A percentile compares a stretch with the other conserved stretches of the same genome.
These are phyloP conservation scores for Chaetoscypha palmicola DNA, from an alignment of 2,329 filamentous ascomycete species.

Conservation along the genomic window DNA sequence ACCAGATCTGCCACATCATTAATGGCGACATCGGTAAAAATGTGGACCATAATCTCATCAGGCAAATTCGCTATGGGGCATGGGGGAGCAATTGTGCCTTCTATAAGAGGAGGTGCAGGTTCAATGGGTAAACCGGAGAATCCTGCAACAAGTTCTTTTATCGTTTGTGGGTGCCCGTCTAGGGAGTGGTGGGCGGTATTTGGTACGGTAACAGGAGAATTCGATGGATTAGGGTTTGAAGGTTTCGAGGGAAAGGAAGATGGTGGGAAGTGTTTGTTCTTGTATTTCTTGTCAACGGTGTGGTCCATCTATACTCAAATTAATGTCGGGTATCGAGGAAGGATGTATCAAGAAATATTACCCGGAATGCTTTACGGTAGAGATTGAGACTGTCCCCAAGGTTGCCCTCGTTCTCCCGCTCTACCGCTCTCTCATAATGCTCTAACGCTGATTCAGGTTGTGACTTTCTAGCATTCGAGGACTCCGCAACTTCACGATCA, in stretches of 20 bases:
- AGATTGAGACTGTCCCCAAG: constrained; percentile 81
- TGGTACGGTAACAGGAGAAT: constrained; percentile 44
- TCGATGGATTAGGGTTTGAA: constrained; percentile 34
- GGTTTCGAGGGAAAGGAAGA: constrained; percentile 43
- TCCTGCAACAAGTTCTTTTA: constrained; percentile 64
- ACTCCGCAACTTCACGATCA: constrained; percentile 6
- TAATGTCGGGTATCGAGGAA: neutral
- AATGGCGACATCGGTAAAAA: constrained; percentile 65
- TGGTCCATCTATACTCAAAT: constrained; percentile 62
- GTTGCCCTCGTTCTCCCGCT: constrained; percentile 77
- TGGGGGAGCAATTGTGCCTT: constrained; percentile 65
- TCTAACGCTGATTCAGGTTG: constrained; percentile 75
- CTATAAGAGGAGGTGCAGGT: constrained; percentile 58
- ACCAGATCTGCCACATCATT: constrained; percentile 70
- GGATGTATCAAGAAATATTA: constrained; percentile 34
- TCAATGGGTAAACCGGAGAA: constrained; percentile 68
- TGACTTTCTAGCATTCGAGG: constrained; percentile 9
- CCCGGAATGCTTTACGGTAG: constrained; percentile 85
- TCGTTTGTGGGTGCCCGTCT: constrained; percentile 46
- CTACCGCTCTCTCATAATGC: constrained; percentile 86
- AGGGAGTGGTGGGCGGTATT: constrained; percentile 51
- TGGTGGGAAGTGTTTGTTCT: constrained; percentile 81
- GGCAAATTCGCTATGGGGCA: constrained; percentile 75
- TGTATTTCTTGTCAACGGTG: constrained; percentile 77
- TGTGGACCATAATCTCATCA: constrained; percentile 75